phyloP scores from a whole-genome alignment of 2,329 filamentous ascomycete genomes.

The Madurella mycetomatis region DNA sequence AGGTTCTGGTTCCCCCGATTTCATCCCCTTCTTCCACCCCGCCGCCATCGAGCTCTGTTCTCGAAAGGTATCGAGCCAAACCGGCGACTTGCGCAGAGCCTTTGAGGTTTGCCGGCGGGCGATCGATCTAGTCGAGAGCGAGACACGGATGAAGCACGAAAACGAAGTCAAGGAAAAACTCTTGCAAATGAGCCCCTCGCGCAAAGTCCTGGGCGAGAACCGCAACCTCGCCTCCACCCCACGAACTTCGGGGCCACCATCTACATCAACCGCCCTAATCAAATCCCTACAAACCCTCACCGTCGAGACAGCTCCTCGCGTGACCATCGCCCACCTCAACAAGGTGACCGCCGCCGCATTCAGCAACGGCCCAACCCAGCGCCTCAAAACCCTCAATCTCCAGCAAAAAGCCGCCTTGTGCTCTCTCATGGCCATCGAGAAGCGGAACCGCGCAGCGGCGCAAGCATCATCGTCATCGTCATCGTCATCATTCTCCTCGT shows the following conservation, averaged over 20 bases:
- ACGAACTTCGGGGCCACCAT: conserved; percentile 37
- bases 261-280: conserved; percentile 41
- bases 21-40: conserved; percentile 85
- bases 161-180: conserved; percentile 54
- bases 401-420: conserved; percentile 96
- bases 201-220: conserved; percentile 76
- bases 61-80: conserved; percentile 90
- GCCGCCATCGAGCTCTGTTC: conserved; percentile 91
- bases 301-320: conserved; percentile 75
- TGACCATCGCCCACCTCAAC: conserved; percentile 85
- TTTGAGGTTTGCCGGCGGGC: conserved; percentile 91
- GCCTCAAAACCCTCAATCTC: conserved; percentile 82
- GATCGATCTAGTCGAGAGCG: conserved; percentile 81
- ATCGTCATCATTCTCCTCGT: conserved; percentile 26
- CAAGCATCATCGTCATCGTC: conserved; percentile 15
- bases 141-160: conserved; percentile 71
- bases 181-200: conserved; percentile 62
- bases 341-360: conserved; percentile 87
- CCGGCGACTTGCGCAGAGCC: conserved; percentile 88
- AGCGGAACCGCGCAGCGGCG: conserved; percentile 55
- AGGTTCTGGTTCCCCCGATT: conserved; percentile 46
- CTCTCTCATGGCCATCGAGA: conserved; percentile 81
- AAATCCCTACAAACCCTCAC: conserved; percentile 61
- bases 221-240: conserved; percentile 56
- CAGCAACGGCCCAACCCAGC: conserved; percentile 79